Evolutionary conservation across 192 early-diverging fungal genomes (phyloP).

Genomic region (Physocladia obscura): DNA sequence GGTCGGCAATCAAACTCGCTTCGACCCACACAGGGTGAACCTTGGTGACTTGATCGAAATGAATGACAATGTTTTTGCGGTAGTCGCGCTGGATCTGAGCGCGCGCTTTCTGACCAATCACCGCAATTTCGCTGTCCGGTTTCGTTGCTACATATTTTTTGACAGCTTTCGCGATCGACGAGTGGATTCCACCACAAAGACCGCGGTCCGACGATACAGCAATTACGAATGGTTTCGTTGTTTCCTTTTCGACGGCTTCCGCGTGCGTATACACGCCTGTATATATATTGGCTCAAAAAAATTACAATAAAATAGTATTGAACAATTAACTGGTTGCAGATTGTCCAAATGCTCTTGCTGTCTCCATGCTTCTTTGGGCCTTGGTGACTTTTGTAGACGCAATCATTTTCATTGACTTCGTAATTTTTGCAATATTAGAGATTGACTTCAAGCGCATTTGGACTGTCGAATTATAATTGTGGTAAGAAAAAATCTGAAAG

Average conservation of each 20-base stretch:
- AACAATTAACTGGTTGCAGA: conserved; percentile 66
- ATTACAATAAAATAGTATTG: too few species aligned
- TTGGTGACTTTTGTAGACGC: conserved; percentile 95
- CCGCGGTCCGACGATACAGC: conserved; percentile 94
- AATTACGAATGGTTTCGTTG: conserved; percentile 70
- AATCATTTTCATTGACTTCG: conserved; percentile 99
- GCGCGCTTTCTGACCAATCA: conserved; percentile 89
- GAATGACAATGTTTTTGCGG: conserved; percentile 74
- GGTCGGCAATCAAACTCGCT: conserved; percentile 77
- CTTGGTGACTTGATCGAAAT: conserved; percentile 93
- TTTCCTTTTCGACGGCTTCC: conserved; percentile 65
- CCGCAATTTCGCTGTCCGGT: conserved; percentile 56
- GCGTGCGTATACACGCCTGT: conserved; percentile 74
- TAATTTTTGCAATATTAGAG: conserved; percentile 98
- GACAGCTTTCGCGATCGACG: conserved; percentile 82
- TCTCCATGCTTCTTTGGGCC: conserved; percentile 86
- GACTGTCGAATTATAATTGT: background rate
- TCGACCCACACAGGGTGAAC: conserved; percentile 84
- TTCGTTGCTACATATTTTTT: conserved; percentile 63
- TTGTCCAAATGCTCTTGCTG: conserved; percentile 74
- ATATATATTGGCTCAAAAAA: background rate
- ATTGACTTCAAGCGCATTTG: conserved; percentile 88
- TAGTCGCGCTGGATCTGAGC: conserved; percentile 78
- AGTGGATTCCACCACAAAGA: conserved; percentile 99
- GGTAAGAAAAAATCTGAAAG: background rate